Evolutionary conservation across 192 early-diverging fungal species (phyloP).

Genomic region (Spinellus fusiger): DNA sequence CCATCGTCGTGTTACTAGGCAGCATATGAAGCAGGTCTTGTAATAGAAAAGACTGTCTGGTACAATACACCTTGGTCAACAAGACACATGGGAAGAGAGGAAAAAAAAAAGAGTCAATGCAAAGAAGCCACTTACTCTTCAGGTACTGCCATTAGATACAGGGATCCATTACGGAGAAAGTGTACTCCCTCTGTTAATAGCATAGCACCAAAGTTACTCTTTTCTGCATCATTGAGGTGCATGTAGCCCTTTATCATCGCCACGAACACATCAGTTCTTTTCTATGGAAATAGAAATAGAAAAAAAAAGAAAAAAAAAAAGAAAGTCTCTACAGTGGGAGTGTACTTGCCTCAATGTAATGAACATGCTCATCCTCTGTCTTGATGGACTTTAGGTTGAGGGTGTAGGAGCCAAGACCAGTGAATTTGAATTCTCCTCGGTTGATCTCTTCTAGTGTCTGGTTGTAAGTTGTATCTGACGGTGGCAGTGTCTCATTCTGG

Average conservation of each 20-base stretch:
- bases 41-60: conserved; percentile 22
- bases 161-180: conserved; percentile 44
- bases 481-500: conserved; percentile 9
- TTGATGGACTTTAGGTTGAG: conserved; percentile 26
- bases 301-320: no score
- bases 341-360: conserved; percentile 36
- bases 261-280: not conserved
- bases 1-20: conserved; percentile 33
- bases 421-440: conserved; percentile 17
- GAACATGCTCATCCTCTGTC: conserved; percentile 38
- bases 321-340: no score
- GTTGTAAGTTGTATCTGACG: not conserved
- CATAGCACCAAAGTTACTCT: conserved; percentile 39
- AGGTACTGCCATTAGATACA: conserved; percentile 44
- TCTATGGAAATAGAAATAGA: not conserved
- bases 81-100: not conserved
- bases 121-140: conserved; percentile 27
- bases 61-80: no score
- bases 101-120: not conserved
- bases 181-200: conserved; percentile 43
- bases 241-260: conserved; percentile 32
- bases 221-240: conserved; percentile 39
- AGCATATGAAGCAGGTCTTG: conserved; percentile 41
- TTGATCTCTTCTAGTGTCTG: conserved; percentile 10
- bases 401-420: conserved; percentile 20